Evolutionary conservation across 2,329 filamentous ascomycete genomes (phyloP).

Genomic region (Hypoxylon sp.): DNA sequence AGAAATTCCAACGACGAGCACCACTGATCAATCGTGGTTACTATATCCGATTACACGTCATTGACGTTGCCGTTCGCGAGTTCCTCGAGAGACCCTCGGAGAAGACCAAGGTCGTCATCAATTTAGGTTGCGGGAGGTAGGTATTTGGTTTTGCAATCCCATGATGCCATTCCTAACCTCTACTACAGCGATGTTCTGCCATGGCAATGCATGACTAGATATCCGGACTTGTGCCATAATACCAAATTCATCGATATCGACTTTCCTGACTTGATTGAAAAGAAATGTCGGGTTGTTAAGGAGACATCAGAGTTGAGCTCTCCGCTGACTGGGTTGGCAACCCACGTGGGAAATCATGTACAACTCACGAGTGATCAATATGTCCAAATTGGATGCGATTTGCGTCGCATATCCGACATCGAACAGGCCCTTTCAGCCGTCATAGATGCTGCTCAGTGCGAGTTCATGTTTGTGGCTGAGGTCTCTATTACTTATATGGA

Average conservation of each 20-base stretch:
- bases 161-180: slow-evolving; percentile 17
- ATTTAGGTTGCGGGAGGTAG: slow-evolving; percentile 91
- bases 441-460: slow-evolving; percentile 67
- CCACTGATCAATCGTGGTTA: slow-evolving; percentile 93
- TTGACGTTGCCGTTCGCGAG: slow-evolving; percentile 78
- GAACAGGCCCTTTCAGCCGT: slow-evolving; percentile 68
- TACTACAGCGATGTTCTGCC: slow-evolving; percentile 80
- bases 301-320: slow-evolving; percentile 70
- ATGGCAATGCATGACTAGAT: slow-evolving; percentile 81
- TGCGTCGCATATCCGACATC: slow-evolving; percentile 74
- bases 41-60: slow-evolving; percentile 84
- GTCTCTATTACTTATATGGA: slow-evolving; percentile 95
- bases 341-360: slow-evolving; percentile 58
- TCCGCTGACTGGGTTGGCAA: slow-evolving; percentile 60
- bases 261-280: slow-evolving; percentile 81
- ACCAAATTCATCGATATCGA: slow-evolving; percentile 86
- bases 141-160: slow-evolving; percentile 51
- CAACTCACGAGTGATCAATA: slow-evolving; percentile 77
- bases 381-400: slow-evolving; percentile 82
- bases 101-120: slow-evolving; percentile 79
- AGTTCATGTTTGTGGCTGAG: slow-evolving; percentile 85
- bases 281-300: slow-evolving; percentile 77
- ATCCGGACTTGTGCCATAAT: slow-evolving; percentile 67
- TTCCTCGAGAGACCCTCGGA: slow-evolving; percentile 71
- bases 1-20: slow-evolving; percentile 83